Conservation (phyloP, 108 stramenopile genomes). For the Ochromonas danica region DNA sequence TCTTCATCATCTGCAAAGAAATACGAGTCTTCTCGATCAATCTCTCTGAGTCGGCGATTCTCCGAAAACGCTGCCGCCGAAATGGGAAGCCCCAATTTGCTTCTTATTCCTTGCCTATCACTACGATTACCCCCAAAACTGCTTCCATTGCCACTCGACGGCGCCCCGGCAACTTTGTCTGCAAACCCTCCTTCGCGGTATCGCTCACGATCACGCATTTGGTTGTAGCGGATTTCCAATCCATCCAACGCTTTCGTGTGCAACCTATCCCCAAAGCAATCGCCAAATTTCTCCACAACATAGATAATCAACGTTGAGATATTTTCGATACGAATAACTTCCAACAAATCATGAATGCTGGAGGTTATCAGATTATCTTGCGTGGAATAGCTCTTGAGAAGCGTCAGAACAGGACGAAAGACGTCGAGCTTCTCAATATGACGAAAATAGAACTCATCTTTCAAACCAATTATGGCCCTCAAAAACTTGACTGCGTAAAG, state of each 20-base stretch:
- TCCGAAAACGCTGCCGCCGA: not conserved
- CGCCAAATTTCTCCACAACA: not conserved
- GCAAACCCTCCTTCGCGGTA: not conserved
- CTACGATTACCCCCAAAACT: not conserved
- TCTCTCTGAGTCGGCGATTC: not conserved
- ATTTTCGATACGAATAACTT: not conserved
- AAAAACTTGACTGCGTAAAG: slow-evolving; percentile 54
- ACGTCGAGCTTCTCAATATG: slow-evolving; percentile 30
- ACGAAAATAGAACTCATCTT: slow-evolving; percentile 62
- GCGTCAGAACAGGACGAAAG: not conserved
- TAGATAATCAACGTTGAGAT: not conserved
- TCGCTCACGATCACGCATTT: too few species aligned
- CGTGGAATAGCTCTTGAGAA: not conserved
- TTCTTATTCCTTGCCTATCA: too few species aligned
- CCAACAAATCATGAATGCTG: not conserved
- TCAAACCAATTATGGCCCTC: slow-evolving; percentile 54
- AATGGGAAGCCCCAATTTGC: too few species aligned
- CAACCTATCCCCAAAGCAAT: not conserved
- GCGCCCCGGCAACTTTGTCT: not conserved
- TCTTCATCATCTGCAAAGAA: not conserved
- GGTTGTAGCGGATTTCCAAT: not conserved
- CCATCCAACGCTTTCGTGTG: too few species aligned
- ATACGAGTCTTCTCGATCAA: not conserved
- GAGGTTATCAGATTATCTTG: slow-evolving; percentile 21
- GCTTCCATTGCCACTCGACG: not conserved